Base-by-base conservation (phyloP, 257 asterid genomes). In the Orobanche coerulescens region DNA sequence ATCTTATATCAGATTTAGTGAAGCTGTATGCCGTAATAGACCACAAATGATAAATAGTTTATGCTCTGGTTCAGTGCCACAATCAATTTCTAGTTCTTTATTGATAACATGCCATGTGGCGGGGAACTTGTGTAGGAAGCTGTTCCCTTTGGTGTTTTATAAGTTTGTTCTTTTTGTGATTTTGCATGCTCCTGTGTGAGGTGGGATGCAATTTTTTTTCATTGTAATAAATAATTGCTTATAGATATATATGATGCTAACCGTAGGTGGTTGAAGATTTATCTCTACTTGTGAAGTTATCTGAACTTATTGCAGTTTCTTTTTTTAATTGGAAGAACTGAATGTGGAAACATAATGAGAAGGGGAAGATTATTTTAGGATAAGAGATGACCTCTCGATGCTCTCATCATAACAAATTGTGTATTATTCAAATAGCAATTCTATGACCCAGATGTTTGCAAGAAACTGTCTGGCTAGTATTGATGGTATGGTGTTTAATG, bases 11-110 rank as follows among this genome's bases (percentile, higher is more conserved):
- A 34, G 39, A 12, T 19, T 22, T 33, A 1, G 30, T 44, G 39
- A 37, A 56, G 30, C 12, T 20, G 20, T 71, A 19, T 68, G 59
- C 48, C 48, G 13, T 53, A 52, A 26, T 46, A 61, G 40, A 24
- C 31, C 48, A 37, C 9, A 28, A 30, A 11, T 58, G 31, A 8
- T 16, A 5, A 46, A 5, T 9, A 16, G 26, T 49, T 65, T 6
- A 13, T 49, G n/a, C 20, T 61, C 25, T 39, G 15, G 22, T 62
- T 25, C 18, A 33, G 5, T 42, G 6, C 7, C 36, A 1, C 36
- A 30, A 30, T 30, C 36, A 7, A 47, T 37, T 30, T 55, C 25
- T 34, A 2, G 9, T 37, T 31, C 9, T 16, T 18, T 59, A 12
- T 36, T 30, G 44, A 6, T 61, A 51, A 61, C 39, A 60, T 48